Percentiles rank a stretch among this genome's conserved stretches.
These are phyloP conservation scores for Saccharomycopsis selenospora DNA, from an alignment of 805 yeast genomes.

Conservation along the genomic window DNA sequence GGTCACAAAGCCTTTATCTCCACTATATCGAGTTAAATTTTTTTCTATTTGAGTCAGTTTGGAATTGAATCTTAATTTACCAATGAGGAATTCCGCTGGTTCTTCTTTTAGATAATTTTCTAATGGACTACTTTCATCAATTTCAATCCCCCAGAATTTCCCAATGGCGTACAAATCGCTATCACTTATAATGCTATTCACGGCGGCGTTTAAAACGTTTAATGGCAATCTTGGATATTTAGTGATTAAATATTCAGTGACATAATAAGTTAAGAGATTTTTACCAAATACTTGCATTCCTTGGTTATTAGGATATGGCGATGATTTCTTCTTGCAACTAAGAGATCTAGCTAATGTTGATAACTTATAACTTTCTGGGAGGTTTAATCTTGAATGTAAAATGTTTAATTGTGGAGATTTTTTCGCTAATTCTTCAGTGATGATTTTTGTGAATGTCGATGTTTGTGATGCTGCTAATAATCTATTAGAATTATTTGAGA, in stretches of 20 bases:
- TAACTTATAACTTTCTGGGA: constrained; percentile 50
- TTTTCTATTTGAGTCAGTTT: constrained; percentile 20
- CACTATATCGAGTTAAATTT: constrained; percentile 5
- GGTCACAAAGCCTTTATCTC: not conserved
- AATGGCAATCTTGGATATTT: constrained; percentile 89
- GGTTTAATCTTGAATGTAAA: constrained; percentile 65
- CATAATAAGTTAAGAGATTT: constrained; percentile 65
- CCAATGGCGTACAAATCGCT: constrained; percentile 62
- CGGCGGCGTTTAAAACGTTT: constrained; percentile 65
- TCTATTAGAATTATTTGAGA: not conserved
- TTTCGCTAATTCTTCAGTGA: constrained; percentile 45
- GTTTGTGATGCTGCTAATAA: not conserved
- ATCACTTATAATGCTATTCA: constrained; percentile 67
- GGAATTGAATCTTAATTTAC: constrained; percentile 51
- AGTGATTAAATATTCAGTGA: constrained; percentile 62
- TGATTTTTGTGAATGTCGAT: constrained; percentile 19
- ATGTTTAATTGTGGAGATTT: constrained; percentile 65
- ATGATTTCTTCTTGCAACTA: constrained; percentile 43
- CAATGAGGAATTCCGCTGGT: constrained; percentile 58
- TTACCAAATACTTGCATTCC: constrained; percentile 82
- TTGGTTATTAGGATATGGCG: constrained; percentile 57
- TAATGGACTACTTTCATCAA: constrained; percentile 55
- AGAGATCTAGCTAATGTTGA: constrained; percentile 76
- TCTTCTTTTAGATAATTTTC: constrained; percentile 64
- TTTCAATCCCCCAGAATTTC: constrained; percentile 80